phyloP scores from a whole-genome alignment of 2,329 filamentous ascomycete species.

The Fusarium duplospermum region DNA sequence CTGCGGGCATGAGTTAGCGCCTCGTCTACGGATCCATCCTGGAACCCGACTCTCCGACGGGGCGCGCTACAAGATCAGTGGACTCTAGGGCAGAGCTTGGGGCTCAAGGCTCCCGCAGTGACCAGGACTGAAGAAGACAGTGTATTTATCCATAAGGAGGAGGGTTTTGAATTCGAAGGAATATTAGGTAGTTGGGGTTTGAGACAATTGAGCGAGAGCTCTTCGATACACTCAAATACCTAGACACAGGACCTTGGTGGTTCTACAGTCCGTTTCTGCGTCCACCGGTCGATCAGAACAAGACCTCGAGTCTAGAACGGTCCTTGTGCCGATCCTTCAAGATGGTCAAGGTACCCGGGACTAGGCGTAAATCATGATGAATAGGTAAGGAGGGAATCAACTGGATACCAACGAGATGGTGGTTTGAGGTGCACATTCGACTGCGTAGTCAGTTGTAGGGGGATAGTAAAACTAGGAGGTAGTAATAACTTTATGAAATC shows the following conservation, averaged over 20 bases:
- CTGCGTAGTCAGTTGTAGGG: not conserved
- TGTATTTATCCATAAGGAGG: not conserved
- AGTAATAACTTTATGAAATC: not conserved
- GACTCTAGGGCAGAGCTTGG: constrained; percentile 13
- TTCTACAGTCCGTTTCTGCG: not conserved
- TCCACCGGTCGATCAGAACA: not conserved
- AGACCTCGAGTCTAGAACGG: not conserved
- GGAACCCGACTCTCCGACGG: constrained; percentile 10
- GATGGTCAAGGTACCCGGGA: not conserved
- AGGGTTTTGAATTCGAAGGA: not conserved
- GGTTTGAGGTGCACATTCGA: not conserved
- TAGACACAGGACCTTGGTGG: not conserved
- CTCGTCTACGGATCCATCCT: not conserved
- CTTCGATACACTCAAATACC: not conserved
- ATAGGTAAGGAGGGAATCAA: too few species aligned
- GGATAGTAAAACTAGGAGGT: not conserved
- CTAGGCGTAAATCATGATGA: not conserved
- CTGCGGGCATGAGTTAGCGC: constrained; percentile 13
- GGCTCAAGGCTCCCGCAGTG: not conserved
- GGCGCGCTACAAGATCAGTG: constrained; percentile 10
- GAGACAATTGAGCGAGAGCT: too few species aligned
- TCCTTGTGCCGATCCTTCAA: not conserved
- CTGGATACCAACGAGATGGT: not conserved
- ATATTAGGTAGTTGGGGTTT: too few species aligned
- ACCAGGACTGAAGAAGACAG: not conserved